Evolutionary conservation across 805 yeast genomes (phyloP).

Genomic region (Yamadazyma tumulicola): DNA sequence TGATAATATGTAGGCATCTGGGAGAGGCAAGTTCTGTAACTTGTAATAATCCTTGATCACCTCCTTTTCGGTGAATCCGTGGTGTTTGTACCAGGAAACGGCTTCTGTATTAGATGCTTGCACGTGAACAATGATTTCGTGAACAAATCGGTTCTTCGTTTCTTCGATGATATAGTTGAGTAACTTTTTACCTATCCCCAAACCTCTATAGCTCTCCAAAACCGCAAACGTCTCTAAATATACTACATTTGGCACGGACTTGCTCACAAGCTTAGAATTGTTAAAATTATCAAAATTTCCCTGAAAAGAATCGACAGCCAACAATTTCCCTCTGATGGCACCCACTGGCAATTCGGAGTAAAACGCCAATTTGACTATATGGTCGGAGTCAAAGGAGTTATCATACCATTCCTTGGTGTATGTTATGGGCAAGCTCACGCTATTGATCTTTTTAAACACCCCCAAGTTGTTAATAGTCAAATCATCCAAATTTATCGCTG

Average conservation of each 20-base stretch:
- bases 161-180: constrained; percentile 54
- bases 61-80: constrained; percentile 44
- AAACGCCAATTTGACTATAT: constrained; percentile 57
- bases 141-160: constrained; percentile 52
- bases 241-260: constrained; percentile 46
- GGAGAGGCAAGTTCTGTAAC: constrained; percentile 40
- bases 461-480: constrained; percentile 60
- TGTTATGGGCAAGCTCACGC: constrained; percentile 46
- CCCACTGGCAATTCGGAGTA: constrained; percentile 82
- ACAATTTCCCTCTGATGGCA: constrained; percentile 55
- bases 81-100: constrained; percentile 47
- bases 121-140: constrained; percentile 52
- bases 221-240: constrained; percentile 71
- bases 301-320: constrained; percentile 35
- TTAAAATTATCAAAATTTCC: constrained; percentile 22
- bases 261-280: constrained; percentile 21
- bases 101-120: constrained; percentile 42
- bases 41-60: constrained; percentile 47
- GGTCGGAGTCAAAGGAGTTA: constrained; percentile 44
- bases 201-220: constrained; percentile 55
- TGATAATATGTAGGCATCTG: constrained; percentile 45
- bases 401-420: constrained; percentile 54
- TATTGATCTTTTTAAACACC: constrained; percentile 53
- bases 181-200: constrained; percentile 60
- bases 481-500: constrained; percentile 41